phyloP scores from a whole-genome alignment of 805 yeast genomes.

The Tetrapisispora phaffii region DNA sequence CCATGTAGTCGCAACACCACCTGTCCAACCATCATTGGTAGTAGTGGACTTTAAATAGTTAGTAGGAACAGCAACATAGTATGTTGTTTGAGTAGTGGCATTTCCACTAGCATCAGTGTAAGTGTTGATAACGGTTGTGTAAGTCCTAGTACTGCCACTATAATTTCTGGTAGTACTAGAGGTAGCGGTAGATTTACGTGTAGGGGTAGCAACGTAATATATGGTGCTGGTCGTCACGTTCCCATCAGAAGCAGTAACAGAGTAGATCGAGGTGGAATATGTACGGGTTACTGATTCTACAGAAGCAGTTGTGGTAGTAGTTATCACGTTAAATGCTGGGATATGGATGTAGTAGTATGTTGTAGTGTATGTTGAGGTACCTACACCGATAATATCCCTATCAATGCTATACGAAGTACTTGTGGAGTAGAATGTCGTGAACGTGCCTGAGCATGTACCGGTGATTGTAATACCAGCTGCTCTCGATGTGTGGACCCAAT shows the following conservation, averaged over 20 bases:
- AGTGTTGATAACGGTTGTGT: background rate
- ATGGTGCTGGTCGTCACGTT: slow-evolving; percentile 7
- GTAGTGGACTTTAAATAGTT: background rate
- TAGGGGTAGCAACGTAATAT: no score
- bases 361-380: no score
- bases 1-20: no score
- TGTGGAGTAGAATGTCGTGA: background rate
- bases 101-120: background rate
- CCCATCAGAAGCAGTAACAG: slow-evolving; percentile 8
- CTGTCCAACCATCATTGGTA: no score
- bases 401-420: background rate
- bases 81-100: background rate
- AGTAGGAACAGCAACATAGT: background rate
- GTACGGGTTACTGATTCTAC: background rate
- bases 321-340: background rate
- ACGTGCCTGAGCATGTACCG: no score
- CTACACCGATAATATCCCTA: no score
- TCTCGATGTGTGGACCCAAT: no score
- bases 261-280: slow-evolving; percentile 1
- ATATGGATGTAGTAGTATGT: no score
- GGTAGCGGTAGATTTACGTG: background rate
- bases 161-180: background rate
- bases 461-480: no score
- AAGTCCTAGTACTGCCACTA: background rate
- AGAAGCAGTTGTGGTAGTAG: background rate